Conservation (phyloP, 805 yeast species). For the Candida michaelii region DNA sequence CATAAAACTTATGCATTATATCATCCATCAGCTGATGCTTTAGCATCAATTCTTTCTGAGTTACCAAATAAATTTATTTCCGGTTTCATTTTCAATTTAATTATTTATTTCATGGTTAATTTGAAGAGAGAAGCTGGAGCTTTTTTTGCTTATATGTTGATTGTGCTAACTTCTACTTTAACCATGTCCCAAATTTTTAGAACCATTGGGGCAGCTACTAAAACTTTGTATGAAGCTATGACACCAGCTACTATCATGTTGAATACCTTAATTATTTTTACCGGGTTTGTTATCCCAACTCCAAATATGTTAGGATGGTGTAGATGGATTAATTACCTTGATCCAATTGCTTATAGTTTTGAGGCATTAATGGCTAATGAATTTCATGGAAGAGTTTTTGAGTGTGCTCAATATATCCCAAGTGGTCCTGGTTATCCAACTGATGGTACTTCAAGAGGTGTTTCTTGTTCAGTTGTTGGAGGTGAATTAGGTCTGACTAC, state of each 20-base stretch:
- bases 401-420: constrained; percentile 59
- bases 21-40: constrained; percentile 72
- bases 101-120: constrained; percentile 51
- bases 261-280: constrained; percentile 56
- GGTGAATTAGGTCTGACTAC: constrained; percentile 50
- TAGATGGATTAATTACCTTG: constrained; percentile 47
- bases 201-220: constrained; percentile 45
- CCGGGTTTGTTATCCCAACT: constrained; percentile 48
- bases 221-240: constrained; percentile 44
- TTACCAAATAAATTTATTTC: constrained; percentile 56
- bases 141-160: constrained; percentile 38
- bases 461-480: constrained; percentile 63
- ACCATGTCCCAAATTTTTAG: constrained; percentile 45
- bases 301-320: constrained; percentile 65
- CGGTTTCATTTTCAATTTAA: constrained; percentile 31
- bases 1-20: constrained; percentile 73
- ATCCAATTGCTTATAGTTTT: constrained; percentile 43
- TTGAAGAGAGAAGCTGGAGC: constrained; percentile 37
- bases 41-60: constrained; percentile 60
- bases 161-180: constrained; percentile 32
- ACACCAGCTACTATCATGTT: constrained; percentile 47
- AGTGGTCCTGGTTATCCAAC: constrained; percentile 52
- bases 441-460: constrained; percentile 21
- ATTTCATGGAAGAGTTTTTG: constrained; percentile 55
- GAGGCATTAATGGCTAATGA: constrained; percentile 69